Conservation (phyloP, 371 early-diverging fungal genomes). For the Gilbertella persicaria region DNA sequence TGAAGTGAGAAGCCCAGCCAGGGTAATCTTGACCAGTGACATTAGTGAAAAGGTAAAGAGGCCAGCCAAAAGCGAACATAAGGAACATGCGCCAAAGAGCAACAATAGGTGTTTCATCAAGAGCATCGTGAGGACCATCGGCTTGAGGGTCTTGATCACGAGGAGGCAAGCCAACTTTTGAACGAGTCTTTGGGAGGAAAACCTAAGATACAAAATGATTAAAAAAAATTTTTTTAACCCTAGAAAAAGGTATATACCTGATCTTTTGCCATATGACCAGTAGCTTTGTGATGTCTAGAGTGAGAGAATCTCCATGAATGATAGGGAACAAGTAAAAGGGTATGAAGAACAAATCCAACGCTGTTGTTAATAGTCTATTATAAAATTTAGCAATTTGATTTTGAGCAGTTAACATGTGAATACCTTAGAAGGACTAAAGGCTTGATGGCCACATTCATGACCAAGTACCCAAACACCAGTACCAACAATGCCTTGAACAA, state of each 20-base stretch:
- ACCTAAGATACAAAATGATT: conserved; percentile 40
- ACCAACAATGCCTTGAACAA: conserved; percentile 75
- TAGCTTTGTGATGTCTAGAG: conserved; percentile 84
- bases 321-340: conserved; percentile 84
- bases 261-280: conserved; percentile 81
- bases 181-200: conserved; percentile 78
- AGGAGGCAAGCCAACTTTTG: conserved; percentile 47
- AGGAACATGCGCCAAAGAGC: conserved; percentile 57
- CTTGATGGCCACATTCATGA: conserved; percentile 87
- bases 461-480: conserved; percentile 91
- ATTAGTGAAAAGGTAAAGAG: conserved; percentile 75
- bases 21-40: conserved; percentile 72
- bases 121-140: conserved; percentile 44
- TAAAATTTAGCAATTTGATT: no score
- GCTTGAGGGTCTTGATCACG: conserved; percentile 35
- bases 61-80: conserved; percentile 85
- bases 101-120: conserved; percentile 71
- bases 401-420: no score
- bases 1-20: conserved; percentile 83
- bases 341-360: conserved; percentile 84
- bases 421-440: conserved; percentile 73
- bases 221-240: conserved; percentile 4
- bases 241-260: conserved; percentile 40
- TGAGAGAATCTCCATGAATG: conserved; percentile 76
- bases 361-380: conserved; percentile 66